Conservation (phyloP, 768 basidiomycete species). For the Mycena rebaudengoi region DNA sequence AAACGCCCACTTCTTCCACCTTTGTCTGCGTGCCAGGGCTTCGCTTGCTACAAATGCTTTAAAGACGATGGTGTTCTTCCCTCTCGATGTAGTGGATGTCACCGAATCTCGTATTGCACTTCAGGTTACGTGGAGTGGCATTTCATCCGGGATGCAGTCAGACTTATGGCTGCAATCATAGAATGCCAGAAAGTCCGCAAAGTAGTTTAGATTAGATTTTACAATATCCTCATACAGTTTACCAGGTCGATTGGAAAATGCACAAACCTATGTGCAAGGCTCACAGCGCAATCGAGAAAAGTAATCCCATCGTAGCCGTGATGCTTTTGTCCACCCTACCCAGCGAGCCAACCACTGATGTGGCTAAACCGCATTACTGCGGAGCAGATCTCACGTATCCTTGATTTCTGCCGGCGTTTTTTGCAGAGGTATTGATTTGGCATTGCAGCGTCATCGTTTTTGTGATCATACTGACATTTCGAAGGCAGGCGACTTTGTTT, state of each 20-base stretch:
- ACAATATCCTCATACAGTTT: background rate
- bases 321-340: background rate
- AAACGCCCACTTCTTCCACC: no score
- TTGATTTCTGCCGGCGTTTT: background rate
- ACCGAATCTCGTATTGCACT: no score
- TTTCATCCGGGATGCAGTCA: no score
- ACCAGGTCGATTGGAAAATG: slow-evolving; percentile 11
- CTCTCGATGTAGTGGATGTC: no score
- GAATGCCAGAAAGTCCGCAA: background rate
- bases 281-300: slow-evolving; percentile 1
- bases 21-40: no score
- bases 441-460: background rate
- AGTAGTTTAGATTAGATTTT: background rate
- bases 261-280: slow-evolving; percentile 22
- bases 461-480: no score
- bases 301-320: background rate
- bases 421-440: background rate
- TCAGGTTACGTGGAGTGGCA: no score
- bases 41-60: no score
- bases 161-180: background rate
- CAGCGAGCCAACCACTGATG: slow-evolving; percentile 1
- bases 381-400: background rate
- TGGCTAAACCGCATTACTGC: slow-evolving; percentile 6
- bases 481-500: background rate
- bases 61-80: no score